A percentile compares a stretch with the other conserved stretches of the same genome.
phyloP scores from a whole-genome alignment of 106 monocot genomes.

The Dactylorhiza incarnata region DNA sequence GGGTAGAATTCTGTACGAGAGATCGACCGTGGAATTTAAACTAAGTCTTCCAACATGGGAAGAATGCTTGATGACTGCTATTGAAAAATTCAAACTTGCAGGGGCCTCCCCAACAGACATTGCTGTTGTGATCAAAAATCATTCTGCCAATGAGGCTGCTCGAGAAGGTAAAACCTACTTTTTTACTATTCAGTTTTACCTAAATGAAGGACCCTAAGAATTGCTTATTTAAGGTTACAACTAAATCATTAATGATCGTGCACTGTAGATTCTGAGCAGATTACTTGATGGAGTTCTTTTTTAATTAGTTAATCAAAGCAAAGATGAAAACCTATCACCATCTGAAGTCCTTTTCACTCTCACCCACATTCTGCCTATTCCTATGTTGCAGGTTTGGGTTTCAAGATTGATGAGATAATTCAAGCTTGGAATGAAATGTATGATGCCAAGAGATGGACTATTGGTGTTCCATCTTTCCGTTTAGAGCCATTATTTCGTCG shows the following conservation, averaged over 20 bases:
- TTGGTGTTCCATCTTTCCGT: constrained; percentile 52
- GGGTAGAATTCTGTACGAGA: constrained; percentile 86
- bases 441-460: constrained; percentile 82
- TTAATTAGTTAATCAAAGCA: no score
- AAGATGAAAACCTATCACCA: no score
- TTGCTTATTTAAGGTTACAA: no score
- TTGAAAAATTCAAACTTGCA: constrained; percentile 76
- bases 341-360: no score
- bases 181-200: no score
- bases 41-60: constrained; percentile 65
- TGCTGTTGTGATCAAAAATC: constrained; percentile 89
- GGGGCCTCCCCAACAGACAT: constrained; percentile 70
- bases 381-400: constrained; percentile 44
- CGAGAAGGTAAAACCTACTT: constrained; percentile 53
- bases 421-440: constrained; percentile 98
- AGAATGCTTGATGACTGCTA: constrained; percentile 66
- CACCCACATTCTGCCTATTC: background rate
- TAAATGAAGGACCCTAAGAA: no score
- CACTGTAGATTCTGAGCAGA: no score
- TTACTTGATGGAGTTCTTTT: no score
- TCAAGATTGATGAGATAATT: constrained; percentile 91
- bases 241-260: no score
- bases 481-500: constrained; percentile 75
- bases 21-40: constrained; percentile 80
- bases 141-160: constrained; percentile 68